Base-by-base conservation (phyloP, 306 rosid genomes). In the Sechiopsis laciniata region DNA sequence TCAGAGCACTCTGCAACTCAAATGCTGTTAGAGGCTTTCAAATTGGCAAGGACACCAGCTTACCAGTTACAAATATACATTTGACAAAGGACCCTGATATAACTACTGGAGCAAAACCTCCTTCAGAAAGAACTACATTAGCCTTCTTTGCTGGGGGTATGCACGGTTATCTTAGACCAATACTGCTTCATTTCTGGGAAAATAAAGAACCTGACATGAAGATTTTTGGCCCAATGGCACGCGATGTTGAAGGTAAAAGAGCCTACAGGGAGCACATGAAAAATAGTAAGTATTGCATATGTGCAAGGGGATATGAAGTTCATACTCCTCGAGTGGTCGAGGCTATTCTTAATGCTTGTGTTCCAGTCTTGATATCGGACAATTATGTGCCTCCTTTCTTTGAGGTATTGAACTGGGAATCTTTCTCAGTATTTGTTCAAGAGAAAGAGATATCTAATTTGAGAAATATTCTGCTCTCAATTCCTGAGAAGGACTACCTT, bases 231-330 rank as follows among this genome's bases (percentile, higher is more conserved):
- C 91, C 88, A 6, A 85, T 90, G 98, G 75, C 87, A 9, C 89
- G 85, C 7, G 87, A 85, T 22, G 50, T 52, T 20, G 93, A 84
- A 78, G 87, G 97, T 74, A 86, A 93, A 74, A 87, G 59, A 72
- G 59, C 72, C 24, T 93, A 90, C 65, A 83, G 75, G 82, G 87
- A 88, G 72, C 83, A 85, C 80, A 90, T 93, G 98, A 87, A 87
- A 80, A 87, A 84, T 77, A 88, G 97, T 86, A 93, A 83, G 84
- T 90, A 87, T 32, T 93, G 97, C 83, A 80, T 90, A 70, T 93
- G 97, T 61, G 94, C 98, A 62, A 80, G 91, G 80, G 98, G 96
- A 9, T 83, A 88, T 45, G 91, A 93, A 76, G 98, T 93, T 63
- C 88, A 93, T 78, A 78, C 82, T 2, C 97, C 97, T 57, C 75